Conservation (phyloP, 1,139 yeast species). For the Keqinozyma sinolaborantium region DNA sequence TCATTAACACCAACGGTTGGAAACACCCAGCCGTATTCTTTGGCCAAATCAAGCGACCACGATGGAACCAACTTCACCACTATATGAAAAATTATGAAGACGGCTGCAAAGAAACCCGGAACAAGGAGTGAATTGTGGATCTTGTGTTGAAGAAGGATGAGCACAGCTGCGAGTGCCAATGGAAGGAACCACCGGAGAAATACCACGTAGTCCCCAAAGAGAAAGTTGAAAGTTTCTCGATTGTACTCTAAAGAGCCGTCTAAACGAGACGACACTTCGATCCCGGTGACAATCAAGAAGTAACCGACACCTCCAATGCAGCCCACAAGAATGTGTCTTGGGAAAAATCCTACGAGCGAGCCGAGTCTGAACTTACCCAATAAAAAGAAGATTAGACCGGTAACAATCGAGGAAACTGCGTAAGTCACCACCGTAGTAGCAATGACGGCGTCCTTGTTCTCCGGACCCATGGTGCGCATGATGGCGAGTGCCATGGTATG, state of each 20-base stretch:
- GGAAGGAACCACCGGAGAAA: slow-evolving; percentile 76
- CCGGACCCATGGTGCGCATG: slow-evolving; percentile 50
- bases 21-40: slow-evolving; percentile 84
- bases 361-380: slow-evolving; percentile 83
- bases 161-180: slow-evolving; percentile 52
- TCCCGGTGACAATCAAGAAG: slow-evolving; percentile 82
- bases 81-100: slow-evolving; percentile 67
- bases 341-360: slow-evolving; percentile 88
- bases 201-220: slow-evolving; percentile 36
- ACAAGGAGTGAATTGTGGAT: slow-evolving; percentile 74
- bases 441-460: slow-evolving; percentile 56
- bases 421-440: slow-evolving; percentile 87
- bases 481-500: slow-evolving; percentile 89
- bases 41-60: slow-evolving; percentile 57
- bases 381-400: slow-evolving; percentile 75
- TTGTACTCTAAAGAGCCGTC: slow-evolving; percentile 71
- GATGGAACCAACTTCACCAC: slow-evolving; percentile 62
- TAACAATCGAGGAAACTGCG: slow-evolving; percentile 77
- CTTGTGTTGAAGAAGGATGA: slow-evolving; percentile 60
- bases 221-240: slow-evolving; percentile 46
- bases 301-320: slow-evolving; percentile 99
- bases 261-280: slow-evolving; percentile 82
- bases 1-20: slow-evolving; percentile 60
- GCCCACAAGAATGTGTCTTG: slow-evolving; percentile 92
- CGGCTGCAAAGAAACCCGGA: slow-evolving; percentile 74